phyloP scores from a whole-genome alignment of 768 basidiomycete species.

The Tylopilus plumbeoviolaceoides region DNA sequence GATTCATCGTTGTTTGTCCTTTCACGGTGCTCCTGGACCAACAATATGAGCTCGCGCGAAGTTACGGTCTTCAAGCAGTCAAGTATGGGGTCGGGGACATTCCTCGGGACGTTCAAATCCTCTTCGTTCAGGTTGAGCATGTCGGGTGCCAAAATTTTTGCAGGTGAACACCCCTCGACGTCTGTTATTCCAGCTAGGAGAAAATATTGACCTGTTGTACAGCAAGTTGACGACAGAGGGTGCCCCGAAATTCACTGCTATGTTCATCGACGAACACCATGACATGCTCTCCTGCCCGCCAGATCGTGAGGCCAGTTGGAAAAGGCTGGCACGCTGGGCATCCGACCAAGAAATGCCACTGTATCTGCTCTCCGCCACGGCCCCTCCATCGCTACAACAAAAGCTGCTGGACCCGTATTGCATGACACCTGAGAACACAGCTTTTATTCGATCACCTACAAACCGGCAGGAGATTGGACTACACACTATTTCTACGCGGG shows the following conservation, averaged over 20 bases:
- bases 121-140: slow-evolving; percentile 2
- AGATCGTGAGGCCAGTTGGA: not conserved
- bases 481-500: not conserved
- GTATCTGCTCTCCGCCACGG: not conserved
- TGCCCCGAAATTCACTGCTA: not conserved
- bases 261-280: slow-evolving; percentile 1
- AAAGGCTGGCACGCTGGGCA: slow-evolving; percentile 1
- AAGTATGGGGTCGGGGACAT: not conserved
- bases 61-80: not conserved
- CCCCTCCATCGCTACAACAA: not conserved
- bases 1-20: slow-evolving; percentile 2
- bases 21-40: slow-evolving; percentile 1
- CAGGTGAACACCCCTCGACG: not conserved
- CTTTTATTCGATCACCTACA: not conserved
- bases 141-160: not conserved
- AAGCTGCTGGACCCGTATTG: not conserved
- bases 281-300: not conserved
- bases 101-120: not conserved
- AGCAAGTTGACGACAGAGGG: not conserved
- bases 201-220: not conserved
- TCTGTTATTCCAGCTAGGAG: not conserved
- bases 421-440: not conserved
- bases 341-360: not conserved
- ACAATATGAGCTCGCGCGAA: not conserved
- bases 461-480: slow-evolving; percentile 2